A percentile compares a stretch with the other conserved stretches of the same genome.
These are phyloP conservation scores for Sugiyamaella sp. DNA, from an alignment of 1,139 yeast genomes.

Conservation along the genomic window DNA sequence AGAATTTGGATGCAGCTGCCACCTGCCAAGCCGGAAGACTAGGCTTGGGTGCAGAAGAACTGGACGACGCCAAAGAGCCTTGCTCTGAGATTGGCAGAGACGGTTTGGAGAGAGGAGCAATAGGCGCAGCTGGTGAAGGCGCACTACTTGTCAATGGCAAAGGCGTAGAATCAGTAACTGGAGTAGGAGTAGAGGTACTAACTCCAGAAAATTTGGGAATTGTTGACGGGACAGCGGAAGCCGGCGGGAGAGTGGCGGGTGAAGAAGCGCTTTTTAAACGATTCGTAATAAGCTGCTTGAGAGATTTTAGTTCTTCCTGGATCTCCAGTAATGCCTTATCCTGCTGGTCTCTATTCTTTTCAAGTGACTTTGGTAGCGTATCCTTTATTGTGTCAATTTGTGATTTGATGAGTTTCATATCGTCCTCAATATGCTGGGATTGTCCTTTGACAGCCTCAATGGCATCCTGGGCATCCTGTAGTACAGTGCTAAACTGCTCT, in stretches of 20 bases:
- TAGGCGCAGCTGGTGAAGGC: constrained; percentile 11
- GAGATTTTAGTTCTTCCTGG: constrained; percentile 64
- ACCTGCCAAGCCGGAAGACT: constrained; percentile 72
- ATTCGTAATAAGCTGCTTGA: constrained; percentile 64
- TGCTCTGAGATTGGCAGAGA: not conserved
- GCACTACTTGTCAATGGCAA: constrained; percentile 3
- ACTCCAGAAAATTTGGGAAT: constrained; percentile 38
- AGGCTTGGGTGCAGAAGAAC: constrained; percentile 42
- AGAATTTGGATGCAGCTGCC: constrained; percentile 43
- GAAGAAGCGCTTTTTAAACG: constrained; percentile 39
- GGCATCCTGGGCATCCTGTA: constrained; percentile 68
- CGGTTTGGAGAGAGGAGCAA: constrained; percentile 24
- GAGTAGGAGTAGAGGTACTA: too few relatives aligned
- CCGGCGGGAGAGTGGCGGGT: constrained; percentile 30
- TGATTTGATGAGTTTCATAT: constrained; percentile 73
- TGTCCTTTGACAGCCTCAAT: constrained; percentile 68
- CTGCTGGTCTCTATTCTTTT: constrained; percentile 57
- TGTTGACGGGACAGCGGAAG: constrained; percentile 48
- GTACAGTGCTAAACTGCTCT: constrained; percentile 65
- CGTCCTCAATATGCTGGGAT: constrained; percentile 76
- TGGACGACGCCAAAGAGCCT: not conserved
- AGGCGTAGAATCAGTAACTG: constrained; percentile 22
- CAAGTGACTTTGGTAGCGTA: constrained; percentile 67
- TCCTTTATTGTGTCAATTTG: constrained; percentile 79
- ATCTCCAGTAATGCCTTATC: constrained; percentile 59